Percentiles rank a stretch among this genome's conserved stretches.
These are phyloP conservation scores for Neurospora tetrasperma DNA, from an alignment of 495 filamentous ascomycete species.

Conservation along the genomic window DNA sequence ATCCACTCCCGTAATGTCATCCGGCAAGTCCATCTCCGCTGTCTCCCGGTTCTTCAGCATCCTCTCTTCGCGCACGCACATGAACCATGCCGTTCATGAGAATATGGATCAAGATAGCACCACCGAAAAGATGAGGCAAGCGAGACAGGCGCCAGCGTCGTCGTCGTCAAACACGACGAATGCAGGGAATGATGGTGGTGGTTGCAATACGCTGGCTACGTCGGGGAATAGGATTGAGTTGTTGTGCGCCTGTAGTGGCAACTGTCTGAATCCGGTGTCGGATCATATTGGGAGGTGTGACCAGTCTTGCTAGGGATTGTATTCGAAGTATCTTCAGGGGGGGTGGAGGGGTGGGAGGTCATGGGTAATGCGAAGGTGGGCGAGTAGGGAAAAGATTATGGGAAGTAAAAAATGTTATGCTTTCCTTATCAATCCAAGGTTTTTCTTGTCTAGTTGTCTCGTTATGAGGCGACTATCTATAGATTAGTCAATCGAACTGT, in stretches of 20 bases:
- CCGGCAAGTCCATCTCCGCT: background rate
- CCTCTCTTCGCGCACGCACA: background rate
- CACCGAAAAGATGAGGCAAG: background rate
- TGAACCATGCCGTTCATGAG: background rate
- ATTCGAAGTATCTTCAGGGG: background rate
- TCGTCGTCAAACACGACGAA: background rate
- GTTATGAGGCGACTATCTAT: background rate
- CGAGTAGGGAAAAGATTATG: no score
- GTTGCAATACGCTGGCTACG: slow-evolving; percentile 5
- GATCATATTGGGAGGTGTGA: slow-evolving; percentile 26
- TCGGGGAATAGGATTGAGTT: slow-evolving; percentile 24
- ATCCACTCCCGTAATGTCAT: background rate
- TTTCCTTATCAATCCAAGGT: background rate
- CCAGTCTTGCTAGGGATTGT: slow-evolving; percentile 9
- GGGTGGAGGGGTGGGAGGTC: background rate
- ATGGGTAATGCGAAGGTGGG: no score
- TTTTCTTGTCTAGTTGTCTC: background rate
- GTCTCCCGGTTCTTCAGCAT: background rate
- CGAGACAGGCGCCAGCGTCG: background rate
- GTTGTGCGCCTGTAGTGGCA: slow-evolving; percentile 28
- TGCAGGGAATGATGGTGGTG: slow-evolving; percentile 2
- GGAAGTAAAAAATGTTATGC: background rate
- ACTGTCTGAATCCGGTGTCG: slow-evolving; percentile 25
- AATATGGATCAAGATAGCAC: background rate
- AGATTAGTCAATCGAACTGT: background rate